Evolutionary conservation across 176 grass and related monocot species (phyloP).

Genomic region (Dendrocalamus sinicus): DNA sequence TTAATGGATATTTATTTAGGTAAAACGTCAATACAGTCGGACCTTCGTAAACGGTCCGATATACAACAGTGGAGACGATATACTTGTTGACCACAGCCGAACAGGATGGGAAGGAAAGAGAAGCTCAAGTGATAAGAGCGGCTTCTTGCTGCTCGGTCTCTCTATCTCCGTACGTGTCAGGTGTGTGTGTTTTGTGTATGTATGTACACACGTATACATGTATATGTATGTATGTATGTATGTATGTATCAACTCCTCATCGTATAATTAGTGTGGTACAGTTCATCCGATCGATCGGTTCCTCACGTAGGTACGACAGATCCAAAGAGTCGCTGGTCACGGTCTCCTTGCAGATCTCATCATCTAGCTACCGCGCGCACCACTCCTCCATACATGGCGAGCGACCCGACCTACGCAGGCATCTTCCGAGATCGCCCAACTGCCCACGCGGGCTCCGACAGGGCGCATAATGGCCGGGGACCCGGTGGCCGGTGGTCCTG

Average conservation of each 20-base stretch:
- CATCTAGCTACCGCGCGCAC: neutral
- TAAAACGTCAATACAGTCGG: too few relatives aligned
- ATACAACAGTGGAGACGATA: neutral
- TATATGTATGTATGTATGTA: neutral
- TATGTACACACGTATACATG: neutral
- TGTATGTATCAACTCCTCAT: neutral
- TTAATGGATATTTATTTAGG: too few relatives aligned
- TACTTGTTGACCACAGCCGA: conserved; percentile 24
- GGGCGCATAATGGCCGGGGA: conserved; percentile 46
- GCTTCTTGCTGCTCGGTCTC: conserved; percentile 1
- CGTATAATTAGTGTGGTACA: neutral
- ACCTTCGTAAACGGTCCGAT: too few relatives aligned
- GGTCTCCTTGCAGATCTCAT: neutral
- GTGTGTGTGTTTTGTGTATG: neutral
- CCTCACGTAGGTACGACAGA: neutral
- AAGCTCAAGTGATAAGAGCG: neutral
- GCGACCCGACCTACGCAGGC: neutral
- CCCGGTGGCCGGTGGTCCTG: conserved; percentile 42
- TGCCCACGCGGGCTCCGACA: conserved; percentile 53
- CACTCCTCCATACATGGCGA: neutral
- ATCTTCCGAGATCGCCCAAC: conserved; percentile 35
- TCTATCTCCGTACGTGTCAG: conserved; percentile 13
- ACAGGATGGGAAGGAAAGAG: neutral
- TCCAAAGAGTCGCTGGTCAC: neutral
- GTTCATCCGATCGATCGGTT: neutral